These are phyloP conservation scores for Stagonosporopsis tanaceti DNA, from an alignment of 2,329 filamentous ascomycete genomes.

Conservation along the genomic window DNA sequence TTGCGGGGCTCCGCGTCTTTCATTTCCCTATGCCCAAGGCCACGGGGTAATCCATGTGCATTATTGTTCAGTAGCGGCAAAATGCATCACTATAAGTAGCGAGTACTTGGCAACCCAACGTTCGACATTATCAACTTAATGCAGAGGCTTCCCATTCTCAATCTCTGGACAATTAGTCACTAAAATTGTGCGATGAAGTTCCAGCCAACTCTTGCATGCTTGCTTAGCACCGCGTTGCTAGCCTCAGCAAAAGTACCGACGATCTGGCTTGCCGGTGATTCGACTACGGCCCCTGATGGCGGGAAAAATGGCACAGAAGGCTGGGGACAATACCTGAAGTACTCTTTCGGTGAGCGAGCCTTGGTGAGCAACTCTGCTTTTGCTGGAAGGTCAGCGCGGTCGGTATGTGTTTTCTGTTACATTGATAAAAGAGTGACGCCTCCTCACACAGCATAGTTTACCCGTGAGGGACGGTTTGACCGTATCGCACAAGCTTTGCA, in stretches of 20 bases:
- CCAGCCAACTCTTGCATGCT: conserved; percentile 2
- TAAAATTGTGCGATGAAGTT: not conserved
- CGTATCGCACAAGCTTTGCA: conserved; percentile 61
- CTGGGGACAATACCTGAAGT: conserved; percentile 67
- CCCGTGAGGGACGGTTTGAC: conserved; percentile 68
- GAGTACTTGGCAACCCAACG: conserved; percentile 6
- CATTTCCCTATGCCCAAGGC: not conserved
- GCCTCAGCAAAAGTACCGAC: conserved; percentile 7
- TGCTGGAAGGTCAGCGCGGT: conserved; percentile 70
- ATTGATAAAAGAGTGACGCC: not conserved
- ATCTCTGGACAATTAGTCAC: too few species aligned
- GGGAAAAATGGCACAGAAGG: conserved; percentile 53
- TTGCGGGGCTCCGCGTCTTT: conserved; percentile 23
- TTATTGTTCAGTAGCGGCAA: not conserved
- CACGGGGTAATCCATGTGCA: not conserved
- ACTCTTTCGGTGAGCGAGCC: conserved; percentile 55
- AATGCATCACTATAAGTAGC: conserved; percentile 3
- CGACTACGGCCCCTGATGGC: conserved; percentile 62
- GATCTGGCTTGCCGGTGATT: conserved; percentile 62
- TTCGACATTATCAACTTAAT: not conserved
- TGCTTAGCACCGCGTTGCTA: not conserved
- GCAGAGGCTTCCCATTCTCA: not conserved
- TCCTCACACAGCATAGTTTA: conserved; percentile 52
- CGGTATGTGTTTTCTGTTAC: conserved; percentile 30
- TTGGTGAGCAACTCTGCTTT: conserved; percentile 68